A percentile compares a stretch with the other conserved stretches of the same genome.
Conservation (phyloP, 2,329 filamentous ascomycete genomes). For the Fusarium albosuccineum region DNA sequence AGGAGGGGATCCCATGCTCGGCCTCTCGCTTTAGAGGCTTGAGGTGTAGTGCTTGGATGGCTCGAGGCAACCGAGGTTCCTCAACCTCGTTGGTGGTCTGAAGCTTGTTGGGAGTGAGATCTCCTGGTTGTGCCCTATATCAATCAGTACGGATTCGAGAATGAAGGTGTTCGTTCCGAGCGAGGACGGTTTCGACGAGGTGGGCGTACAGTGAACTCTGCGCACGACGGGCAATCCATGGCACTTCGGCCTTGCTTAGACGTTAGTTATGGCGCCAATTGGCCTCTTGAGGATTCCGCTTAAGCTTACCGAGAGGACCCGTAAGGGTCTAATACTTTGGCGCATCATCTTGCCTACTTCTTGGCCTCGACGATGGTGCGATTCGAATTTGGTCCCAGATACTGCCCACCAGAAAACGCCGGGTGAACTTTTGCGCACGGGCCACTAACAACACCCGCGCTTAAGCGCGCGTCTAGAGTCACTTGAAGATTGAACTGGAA, state of each 20-base stretch:
- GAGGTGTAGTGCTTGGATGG: slow-evolving; percentile 88
- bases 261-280: slow-evolving; percentile 25
- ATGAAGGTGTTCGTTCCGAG: not conserved
- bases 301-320: slow-evolving; percentile 42
- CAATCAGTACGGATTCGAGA: slow-evolving; percentile 13
- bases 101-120: slow-evolving; percentile 32
- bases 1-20: slow-evolving; percentile 83
- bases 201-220: slow-evolving; percentile 46
- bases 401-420: slow-evolving; percentile 37
- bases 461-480: slow-evolving; percentile 28
- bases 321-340: slow-evolving; percentile 43
- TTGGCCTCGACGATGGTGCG: slow-evolving; percentile 40
- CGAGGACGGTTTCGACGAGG: slow-evolving; percentile 2
- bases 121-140: slow-evolving; percentile 34
- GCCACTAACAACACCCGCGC: slow-evolving; percentile 25
- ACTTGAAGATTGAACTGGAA: not conserved
- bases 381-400: slow-evolving; percentile 34
- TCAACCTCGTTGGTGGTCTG: slow-evolving; percentile 13
- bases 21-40: slow-evolving; percentile 82
- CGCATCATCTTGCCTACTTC: slow-evolving; percentile 48
- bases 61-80: slow-evolving; percentile 74
- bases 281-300: accelerated
- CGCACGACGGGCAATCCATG: slow-evolving; percentile 43
- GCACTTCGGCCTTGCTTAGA: slow-evolving; percentile 33
- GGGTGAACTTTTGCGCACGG: slow-evolving; percentile 36